Evolutionary conservation across 1,284 basidiomycete genomes (phyloP).

Genomic region (Pholiota adiposa): DNA sequence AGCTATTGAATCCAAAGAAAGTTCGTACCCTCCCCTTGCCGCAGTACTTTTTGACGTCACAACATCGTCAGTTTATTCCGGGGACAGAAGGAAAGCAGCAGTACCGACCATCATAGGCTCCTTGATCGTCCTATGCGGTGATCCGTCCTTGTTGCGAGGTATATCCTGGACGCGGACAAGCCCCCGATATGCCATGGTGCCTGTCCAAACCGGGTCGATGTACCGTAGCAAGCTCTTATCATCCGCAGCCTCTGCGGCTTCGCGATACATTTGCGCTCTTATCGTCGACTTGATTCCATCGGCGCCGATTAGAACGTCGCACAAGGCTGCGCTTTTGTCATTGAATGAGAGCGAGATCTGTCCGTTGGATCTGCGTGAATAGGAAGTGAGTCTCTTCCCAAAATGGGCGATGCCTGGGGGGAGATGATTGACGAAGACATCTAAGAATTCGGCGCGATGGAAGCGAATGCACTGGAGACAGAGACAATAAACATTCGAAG

Average conservation of each 20-base stretch:
- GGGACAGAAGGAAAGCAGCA: background rate
- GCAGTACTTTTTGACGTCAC: constrained; percentile 37
- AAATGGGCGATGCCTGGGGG: constrained; percentile 45
- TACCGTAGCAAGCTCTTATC: constrained; percentile 27
- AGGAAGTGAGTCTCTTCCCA: constrained; percentile 42
- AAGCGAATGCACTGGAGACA: constrained; percentile 39
- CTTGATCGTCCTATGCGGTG: constrained; percentile 35
- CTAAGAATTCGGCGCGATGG: constrained; percentile 52
- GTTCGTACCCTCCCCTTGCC: constrained; percentile 44
- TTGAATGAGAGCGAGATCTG: constrained; percentile 36
- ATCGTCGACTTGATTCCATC: constrained; percentile 48
- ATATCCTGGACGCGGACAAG: constrained; percentile 37
- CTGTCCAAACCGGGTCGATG: constrained; percentile 45
- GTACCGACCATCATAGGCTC: constrained; percentile 38
- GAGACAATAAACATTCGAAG: background rate
- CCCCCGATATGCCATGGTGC: constrained; percentile 45
- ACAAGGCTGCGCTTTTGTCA: constrained; percentile 37
- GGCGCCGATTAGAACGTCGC: constrained; percentile 48
- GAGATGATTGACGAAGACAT: constrained; percentile 45
- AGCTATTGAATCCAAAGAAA: constrained; percentile 20
- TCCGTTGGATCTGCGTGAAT: constrained; percentile 22
- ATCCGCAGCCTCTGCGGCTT: constrained; percentile 22
- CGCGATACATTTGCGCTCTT: constrained; percentile 38
- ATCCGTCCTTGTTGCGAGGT: constrained; percentile 22
- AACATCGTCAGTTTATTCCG: constrained; percentile 5